Evolutionary conservation across 208 protist species (phyloP), one percentile per base, ranked within the genome.

Genomic region (Crithidia bombi): DNA sequence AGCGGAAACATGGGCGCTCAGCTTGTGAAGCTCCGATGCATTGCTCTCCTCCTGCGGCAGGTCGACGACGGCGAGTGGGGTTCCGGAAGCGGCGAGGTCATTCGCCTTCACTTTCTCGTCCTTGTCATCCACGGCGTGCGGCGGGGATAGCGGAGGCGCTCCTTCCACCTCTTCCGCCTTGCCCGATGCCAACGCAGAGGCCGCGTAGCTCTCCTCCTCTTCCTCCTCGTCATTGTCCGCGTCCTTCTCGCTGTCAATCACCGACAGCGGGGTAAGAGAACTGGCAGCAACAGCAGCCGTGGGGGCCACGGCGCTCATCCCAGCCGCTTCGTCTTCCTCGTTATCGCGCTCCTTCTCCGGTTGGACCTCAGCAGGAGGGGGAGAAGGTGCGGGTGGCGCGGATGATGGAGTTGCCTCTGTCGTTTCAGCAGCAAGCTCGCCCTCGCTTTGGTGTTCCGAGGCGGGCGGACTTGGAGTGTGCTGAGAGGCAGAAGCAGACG

Each of bases 401-500:
- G 43, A 47, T 5, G 17, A 19, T 19, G 12, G 43, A 9, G 43
- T 23, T 9, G 17, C 43, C 15, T 9, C 43, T 47, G 43, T 6
- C 6, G 17, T 25, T 28, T 44, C 33, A 9, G 5, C 14, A 0
- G 10, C 54, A 10, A 14, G 11, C 21, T 59, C 33, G 5, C 44
- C n/a, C 33, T 59, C 54, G 15, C 54, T 39, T 0, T 9, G 51
- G 26, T 44, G 54, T 10, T 59, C 3, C 33, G 35, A 25, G 28
- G 54, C 35, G 5, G 47, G 21, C 17, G 25, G 47, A 25, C 6
- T 52, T 15, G 47, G 15, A 17, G 30, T 17, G 47, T 52, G 47
- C 25, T 52, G 47, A 9, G 47, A 52, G 23, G 47, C 47, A 30
- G 25, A 52, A 52, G 47, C 47, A 52, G 47, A 52, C 47, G 17